These are phyloP conservation scores for Auricularia cornea DNA, from an alignment of 768 basidiomycete genomes.

Conservation along the genomic window DNA sequence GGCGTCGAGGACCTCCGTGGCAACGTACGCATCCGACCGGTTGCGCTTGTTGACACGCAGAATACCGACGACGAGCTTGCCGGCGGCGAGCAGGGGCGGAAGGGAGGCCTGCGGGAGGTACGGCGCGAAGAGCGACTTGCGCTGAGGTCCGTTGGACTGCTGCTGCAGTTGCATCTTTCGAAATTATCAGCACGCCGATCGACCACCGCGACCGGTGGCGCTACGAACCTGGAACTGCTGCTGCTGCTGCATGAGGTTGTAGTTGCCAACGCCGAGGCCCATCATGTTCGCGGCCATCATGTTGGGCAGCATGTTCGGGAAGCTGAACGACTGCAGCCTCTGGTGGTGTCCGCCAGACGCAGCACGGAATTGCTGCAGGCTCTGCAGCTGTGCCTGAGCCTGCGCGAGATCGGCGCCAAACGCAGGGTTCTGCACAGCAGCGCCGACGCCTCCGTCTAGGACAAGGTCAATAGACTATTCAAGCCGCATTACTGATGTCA, in stretches of 20 bases:
- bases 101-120: conserved; percentile 97
- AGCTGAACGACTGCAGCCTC: conserved; percentile 96
- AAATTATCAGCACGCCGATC: no score
- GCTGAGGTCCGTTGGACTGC: conserved; percentile 83
- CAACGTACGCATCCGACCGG: conserved; percentile 96
- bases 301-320: conserved; percentile 96
- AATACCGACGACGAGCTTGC: conserved; percentile 95
- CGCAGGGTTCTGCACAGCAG: conserved; percentile 46
- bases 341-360: conserved; percentile 91
- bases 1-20: conserved; percentile 95
- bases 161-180: conserved; percentile 82
- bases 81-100: conserved; percentile 91
- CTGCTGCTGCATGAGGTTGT: conserved; percentile 84
- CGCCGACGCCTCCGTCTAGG: conserved; percentile 69
- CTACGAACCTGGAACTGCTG: conserved; percentile 68
- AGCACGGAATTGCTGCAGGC: conserved; percentile 93
- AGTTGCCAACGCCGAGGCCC: conserved; percentile 75
- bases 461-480: conserved; percentile 10
- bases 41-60: conserved; percentile 97
- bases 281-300: conserved; percentile 97
- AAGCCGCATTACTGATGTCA: conserved; percentile 13
- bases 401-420: conserved; percentile 85
- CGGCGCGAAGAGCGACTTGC: conserved; percentile 97
- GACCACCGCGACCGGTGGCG: no score
- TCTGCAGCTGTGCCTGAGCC: conserved; percentile 93